Conservation (phyloP, 2,329 filamentous ascomycete species). For the Alternaria sp. region DNA sequence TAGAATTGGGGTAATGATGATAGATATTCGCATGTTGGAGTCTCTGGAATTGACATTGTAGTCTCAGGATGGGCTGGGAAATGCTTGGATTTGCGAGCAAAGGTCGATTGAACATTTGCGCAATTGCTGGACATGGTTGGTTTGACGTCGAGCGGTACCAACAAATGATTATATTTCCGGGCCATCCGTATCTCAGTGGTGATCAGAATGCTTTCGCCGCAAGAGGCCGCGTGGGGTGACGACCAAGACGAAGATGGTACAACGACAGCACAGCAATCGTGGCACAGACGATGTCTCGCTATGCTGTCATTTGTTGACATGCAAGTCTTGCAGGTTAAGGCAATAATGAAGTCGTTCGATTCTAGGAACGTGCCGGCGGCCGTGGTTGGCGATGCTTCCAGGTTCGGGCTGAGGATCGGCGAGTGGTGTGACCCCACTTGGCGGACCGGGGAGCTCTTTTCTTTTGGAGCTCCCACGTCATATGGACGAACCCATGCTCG, state of each 20-base stretch:
- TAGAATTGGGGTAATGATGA: constrained; percentile 13
- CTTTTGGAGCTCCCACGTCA: constrained; percentile 29
- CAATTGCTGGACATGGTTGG: background rate
- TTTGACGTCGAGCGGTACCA: constrained; percentile 9
- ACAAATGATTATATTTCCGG: background rate
- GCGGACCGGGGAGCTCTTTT: constrained; percentile 26
- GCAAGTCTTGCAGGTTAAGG: background rate
- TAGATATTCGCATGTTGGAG: background rate
- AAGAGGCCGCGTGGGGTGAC: constrained; percentile 5
- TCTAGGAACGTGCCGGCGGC: background rate
- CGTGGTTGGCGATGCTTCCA: constrained; percentile 4
- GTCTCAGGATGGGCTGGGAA: background rate
- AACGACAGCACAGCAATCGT: background rate
- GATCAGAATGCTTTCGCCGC: background rate
- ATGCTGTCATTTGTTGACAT: background rate
- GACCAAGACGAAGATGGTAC: background rate
- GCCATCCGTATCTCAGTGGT: background rate
- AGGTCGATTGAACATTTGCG: background rate
- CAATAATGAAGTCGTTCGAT: background rate
- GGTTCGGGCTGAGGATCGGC: constrained; percentile 9
- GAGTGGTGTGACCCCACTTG: constrained; percentile 28
- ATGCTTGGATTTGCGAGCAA: background rate
- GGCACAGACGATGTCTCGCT: background rate
- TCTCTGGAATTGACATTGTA: background rate
- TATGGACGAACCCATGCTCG: constrained; percentile 15